Evolutionary conservation across 306 rosid genomes (phyloP).

Genomic region (Vicia faba): DNA sequence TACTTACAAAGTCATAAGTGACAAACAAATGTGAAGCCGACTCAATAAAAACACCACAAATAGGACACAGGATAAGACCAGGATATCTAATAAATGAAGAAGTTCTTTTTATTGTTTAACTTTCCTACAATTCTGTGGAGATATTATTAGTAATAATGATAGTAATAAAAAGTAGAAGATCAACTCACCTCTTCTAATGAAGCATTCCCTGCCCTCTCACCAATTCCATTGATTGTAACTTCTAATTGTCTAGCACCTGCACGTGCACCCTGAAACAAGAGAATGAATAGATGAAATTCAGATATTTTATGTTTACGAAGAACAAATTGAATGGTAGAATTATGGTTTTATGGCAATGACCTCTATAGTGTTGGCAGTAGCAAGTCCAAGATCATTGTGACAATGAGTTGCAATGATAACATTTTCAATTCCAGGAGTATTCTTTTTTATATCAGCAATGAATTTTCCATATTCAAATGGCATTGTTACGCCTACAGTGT

Average conservation of each 20-base stretch:
- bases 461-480: slow-evolving; percentile 70
- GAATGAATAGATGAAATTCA: slow-evolving; percentile 3
- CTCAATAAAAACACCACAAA: too few species aligned
- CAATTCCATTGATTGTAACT: slow-evolving; percentile 95
- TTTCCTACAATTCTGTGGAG: too few species aligned
- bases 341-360: slow-evolving; percentile 39
- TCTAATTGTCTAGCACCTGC: slow-evolving; percentile 94
- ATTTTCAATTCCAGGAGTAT: slow-evolving; percentile 78
- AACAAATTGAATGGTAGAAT: not conserved
- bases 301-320: not conserved
- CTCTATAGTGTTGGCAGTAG: slow-evolving; percentile 85
- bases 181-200: slow-evolving; percentile 79
- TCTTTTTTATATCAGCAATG: slow-evolving; percentile 72
- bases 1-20: too few species aligned
- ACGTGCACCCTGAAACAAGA: slow-evolving; percentile 75
- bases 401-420: slow-evolving; percentile 85
- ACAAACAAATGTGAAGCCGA: too few species aligned
- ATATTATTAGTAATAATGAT: too few species aligned
- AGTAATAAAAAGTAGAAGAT: not conserved
- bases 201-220: slow-evolving; percentile 99
- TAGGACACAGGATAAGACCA: too few species aligned
- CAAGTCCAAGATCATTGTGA: slow-evolving; percentile 93
- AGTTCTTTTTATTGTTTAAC: too few species aligned
- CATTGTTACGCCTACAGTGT: slow-evolving; percentile 81
- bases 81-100: too few species aligned